phyloP scores from a whole-genome alignment of 257 asterid genomes.

The Nicotiana obtusifolia region DNA sequence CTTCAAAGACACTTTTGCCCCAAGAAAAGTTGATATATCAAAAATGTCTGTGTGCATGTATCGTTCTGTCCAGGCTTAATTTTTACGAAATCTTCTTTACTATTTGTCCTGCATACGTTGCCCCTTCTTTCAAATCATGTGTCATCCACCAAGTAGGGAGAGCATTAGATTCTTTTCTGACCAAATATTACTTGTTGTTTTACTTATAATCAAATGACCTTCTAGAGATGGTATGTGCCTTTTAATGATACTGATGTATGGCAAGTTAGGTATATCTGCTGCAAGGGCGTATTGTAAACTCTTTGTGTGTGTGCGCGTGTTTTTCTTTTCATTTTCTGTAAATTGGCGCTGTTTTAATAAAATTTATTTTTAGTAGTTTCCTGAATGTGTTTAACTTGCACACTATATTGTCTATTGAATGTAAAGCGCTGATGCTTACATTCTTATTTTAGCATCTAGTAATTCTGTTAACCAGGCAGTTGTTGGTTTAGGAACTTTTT shows the following conservation, averaged over 20 bases:
- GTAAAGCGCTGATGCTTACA: neutral
- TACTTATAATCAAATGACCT: neutral
- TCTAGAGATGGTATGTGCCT: neutral
- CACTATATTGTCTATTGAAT: neutral
- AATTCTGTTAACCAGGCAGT: constrained; percentile 3
- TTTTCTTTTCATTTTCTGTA: neutral
- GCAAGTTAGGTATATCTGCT: neutral
- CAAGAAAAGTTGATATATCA: neutral
- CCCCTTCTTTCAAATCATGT: neutral
- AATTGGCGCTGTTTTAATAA: neutral
- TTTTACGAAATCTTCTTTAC: neutral
- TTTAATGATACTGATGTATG: neutral
- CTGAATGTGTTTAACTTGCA: neutral
- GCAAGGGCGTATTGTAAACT: neutral
- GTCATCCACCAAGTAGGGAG: neutral
- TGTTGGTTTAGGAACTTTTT: neutral
- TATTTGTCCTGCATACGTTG: neutral
- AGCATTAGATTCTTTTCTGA: neutral
- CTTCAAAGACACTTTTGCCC: neutral
- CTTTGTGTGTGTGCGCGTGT: neutral
- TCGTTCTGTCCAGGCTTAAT: neutral
- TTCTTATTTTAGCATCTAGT: neutral
- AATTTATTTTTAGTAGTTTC: neutral
- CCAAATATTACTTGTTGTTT: neutral
- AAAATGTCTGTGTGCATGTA: neutral